Conservation (phyloP, 176 grass and related monocot genomes). For the Thinopyrum elongatum region DNA sequence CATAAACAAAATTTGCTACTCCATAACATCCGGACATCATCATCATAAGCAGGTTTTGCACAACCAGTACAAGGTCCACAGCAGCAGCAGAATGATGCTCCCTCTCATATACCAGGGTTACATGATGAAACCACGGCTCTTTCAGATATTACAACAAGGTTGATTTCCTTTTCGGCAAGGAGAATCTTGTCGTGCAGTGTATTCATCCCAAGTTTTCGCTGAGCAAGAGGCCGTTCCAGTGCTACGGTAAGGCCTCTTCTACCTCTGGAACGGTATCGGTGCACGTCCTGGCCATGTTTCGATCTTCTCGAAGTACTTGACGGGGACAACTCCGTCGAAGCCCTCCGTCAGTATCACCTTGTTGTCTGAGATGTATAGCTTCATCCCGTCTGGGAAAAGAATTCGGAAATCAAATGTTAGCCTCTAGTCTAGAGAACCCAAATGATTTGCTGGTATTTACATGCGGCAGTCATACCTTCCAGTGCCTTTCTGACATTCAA, state of each 20-base stretch:
- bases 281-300: constrained; percentile 72
- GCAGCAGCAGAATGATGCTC: not conserved
- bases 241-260: not conserved
- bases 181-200: not conserved
- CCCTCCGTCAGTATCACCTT: constrained; percentile 82
- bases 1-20: too few relatives aligned
- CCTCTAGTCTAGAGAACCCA: not conserved
- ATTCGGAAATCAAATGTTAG: not conserved
- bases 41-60: not conserved
- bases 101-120: not conserved
- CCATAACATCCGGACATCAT: not conserved
- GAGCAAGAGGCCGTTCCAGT: not conserved
- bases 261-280: constrained; percentile 46
- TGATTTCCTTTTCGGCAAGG: not conserved
- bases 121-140: not conserved
- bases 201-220: not conserved
- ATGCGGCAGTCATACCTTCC: constrained; percentile 43
- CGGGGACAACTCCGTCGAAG: constrained; percentile 58
- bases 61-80: not conserved
- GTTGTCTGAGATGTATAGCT: constrained; percentile 77
- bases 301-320: constrained; percentile 75
- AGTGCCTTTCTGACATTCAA: constrained; percentile 75
- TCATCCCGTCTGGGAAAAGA: constrained; percentile 63
- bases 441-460: not conserved
- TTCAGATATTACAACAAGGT: not conserved